phyloP scores from a whole-genome alignment of 306 rosid genomes.

The Arachis stenosperma region DNA sequence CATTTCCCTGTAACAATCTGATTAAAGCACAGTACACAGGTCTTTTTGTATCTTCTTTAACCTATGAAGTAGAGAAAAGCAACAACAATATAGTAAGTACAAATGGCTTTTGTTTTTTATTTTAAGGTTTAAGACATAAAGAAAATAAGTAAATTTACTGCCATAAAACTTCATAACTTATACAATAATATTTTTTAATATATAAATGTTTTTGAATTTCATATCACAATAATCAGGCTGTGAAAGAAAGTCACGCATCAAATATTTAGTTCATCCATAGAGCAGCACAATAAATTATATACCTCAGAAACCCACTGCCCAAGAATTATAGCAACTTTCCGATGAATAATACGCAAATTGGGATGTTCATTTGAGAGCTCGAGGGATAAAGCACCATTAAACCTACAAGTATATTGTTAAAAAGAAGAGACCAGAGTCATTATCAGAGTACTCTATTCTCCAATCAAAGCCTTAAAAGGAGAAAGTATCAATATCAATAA shows the following conservation, averaged over 20 bases:
- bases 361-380: slow-evolving; percentile 95
- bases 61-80: slow-evolving; percentile 54
- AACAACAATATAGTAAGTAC: slow-evolving; percentile 26
- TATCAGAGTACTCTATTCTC: slow-evolving; percentile 15
- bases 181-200: slow-evolving; percentile 18
- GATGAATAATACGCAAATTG: slow-evolving; percentile 79
- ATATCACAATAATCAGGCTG: slow-evolving; percentile 8
- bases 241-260: slow-evolving; percentile 25
- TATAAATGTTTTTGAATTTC: slow-evolving; percentile 15
- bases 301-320: slow-evolving; percentile 99
- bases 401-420: slow-evolving; percentile 63
- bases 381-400: slow-evolving; percentile 84
- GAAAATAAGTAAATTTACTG: slow-evolving; percentile 10
- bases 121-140: slow-evolving; percentile 32
- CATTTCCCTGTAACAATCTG: slow-evolving; percentile 81
- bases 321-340: slow-evolving; percentile 87
- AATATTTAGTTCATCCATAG: slow-evolving; percentile 21
- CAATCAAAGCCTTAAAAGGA: slow-evolving; percentile 20
- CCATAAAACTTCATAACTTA: neutral
- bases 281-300: slow-evolving; percentile 35
- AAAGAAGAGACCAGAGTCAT: neutral
- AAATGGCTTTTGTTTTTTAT: slow-evolving; percentile 22
- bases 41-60: slow-evolving; percentile 89
- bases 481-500: slow-evolving; percentile 29
- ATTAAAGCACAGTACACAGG: slow-evolving; percentile 91